Evolutionary conservation across 2,329 filamentous ascomycete species (phyloP).

Genomic region (Talaromyces sp.): DNA sequence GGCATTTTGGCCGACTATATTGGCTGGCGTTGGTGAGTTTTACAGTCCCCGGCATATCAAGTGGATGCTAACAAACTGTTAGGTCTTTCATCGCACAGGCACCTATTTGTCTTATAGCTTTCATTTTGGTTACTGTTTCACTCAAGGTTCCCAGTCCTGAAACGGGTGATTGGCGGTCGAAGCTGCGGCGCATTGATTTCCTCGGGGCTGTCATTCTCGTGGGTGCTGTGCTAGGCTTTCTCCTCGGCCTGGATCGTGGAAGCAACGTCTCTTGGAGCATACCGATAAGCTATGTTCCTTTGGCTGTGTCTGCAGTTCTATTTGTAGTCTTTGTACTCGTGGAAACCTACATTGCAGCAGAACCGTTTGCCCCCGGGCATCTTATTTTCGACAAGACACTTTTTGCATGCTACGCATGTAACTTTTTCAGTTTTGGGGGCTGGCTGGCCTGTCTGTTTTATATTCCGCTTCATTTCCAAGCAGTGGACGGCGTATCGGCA

Average conservation of each 20-base stretch:
- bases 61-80: neutral
- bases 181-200: constrained; percentile 67
- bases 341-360: constrained; percentile 61
- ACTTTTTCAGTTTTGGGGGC: constrained; percentile 65
- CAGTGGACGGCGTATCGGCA: constrained; percentile 59
- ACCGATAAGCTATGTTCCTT: constrained; percentile 52
- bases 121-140: constrained; percentile 57
- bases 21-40: constrained; percentile 12
- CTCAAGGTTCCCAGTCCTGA: constrained; percentile 58
- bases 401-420: constrained; percentile 63
- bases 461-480: constrained; percentile 74
- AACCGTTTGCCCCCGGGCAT: constrained; percentile 70
- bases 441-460: constrained; percentile 62
- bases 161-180: constrained; percentile 58
- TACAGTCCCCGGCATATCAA: neutral
- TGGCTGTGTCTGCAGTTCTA: constrained; percentile 53
- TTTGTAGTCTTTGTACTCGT: constrained; percentile 64
- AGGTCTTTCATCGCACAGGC: constrained; percentile 63
- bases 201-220: constrained; percentile 64
- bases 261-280: constrained; percentile 66
- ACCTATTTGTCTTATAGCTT: constrained; percentile 62
- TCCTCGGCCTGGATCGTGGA: constrained; percentile 67
- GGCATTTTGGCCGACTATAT: constrained; percentile 59
- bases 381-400: constrained; percentile 65
- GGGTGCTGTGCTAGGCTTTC: constrained; percentile 58